These are phyloP conservation scores for Nematodospora valgi DNA, from an alignment of 805 yeast species.

Conservation along the genomic window DNA sequence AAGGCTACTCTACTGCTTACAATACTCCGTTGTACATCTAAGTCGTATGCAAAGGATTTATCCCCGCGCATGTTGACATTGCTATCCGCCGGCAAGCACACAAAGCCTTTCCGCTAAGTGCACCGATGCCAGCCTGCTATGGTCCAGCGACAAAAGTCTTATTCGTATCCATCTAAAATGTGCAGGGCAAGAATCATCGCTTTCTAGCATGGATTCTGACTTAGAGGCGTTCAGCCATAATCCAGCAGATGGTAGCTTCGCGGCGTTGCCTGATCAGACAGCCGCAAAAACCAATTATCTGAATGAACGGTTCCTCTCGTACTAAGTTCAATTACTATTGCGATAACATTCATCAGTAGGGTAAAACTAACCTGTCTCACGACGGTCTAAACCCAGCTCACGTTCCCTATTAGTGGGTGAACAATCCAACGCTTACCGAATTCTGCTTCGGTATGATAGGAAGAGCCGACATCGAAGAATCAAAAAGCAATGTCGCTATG, in stretches of 20 bases:
- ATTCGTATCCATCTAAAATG: slow-evolving; percentile 40
- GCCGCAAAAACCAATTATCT: slow-evolving; percentile 46
- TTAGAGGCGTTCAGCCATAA: slow-evolving; percentile 30
- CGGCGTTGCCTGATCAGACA: slow-evolving; percentile 46
- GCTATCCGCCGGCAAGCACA: slow-evolving; percentile 41
- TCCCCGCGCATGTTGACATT: slow-evolving; percentile 44
- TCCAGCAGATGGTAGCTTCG: slow-evolving; percentile 50
- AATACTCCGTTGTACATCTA: slow-evolving; percentile 45
- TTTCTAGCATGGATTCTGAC: slow-evolving; percentile 17
- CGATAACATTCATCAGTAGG: slow-evolving; percentile 30
- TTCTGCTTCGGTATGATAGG: slow-evolving; percentile 49
- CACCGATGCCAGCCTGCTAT: slow-evolving; percentile 38
- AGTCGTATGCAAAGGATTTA: slow-evolving; percentile 37
- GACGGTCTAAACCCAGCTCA: slow-evolving; percentile 42
- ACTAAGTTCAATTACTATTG: slow-evolving; percentile 42
- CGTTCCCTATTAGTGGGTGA: slow-evolving; percentile 47
- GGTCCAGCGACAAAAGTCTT: slow-evolving; percentile 41
- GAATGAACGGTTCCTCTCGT: slow-evolving; percentile 48
- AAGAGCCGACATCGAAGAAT: slow-evolving; percentile 49
- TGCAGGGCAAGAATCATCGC: slow-evolving; percentile 43
- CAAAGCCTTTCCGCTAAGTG: slow-evolving; percentile 36
- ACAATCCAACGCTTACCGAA: slow-evolving; percentile 36
- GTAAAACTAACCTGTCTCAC: slow-evolving; percentile 45
- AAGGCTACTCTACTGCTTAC: slow-evolving; percentile 50
- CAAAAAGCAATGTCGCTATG: slow-evolving; percentile 46